Base-by-base conservation (phyloP, 306 rosid genomes). In the Quercus variabilis region DNA sequence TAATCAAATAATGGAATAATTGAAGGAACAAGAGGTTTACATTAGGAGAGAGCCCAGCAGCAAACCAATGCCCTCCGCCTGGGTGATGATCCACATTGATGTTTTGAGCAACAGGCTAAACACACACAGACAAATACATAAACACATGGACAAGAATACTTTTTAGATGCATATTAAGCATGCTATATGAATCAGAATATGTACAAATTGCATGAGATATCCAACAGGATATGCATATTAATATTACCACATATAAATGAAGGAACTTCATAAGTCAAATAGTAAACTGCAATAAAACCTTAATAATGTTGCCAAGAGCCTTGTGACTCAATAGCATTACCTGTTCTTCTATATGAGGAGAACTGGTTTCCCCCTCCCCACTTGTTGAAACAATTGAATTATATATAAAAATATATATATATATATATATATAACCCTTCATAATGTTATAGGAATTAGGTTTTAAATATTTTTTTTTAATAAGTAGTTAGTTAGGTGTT, bases 31-130 rank as follows among this genome's bases (percentile, higher is more conserved):
- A 74, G 46, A 74, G 62, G 76, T 96, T 91, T 88, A 96, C 99
- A 76, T 93, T 96, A 9, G 99, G 99, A 70, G 99, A 96, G 86
- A 96, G 89, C 81, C 99, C 99, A 82, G 99, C 99, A 65, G 98
- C 98, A 90, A 96, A 96, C 99, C 99, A 96, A 84, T 96, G 99
- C 68, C 99, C 99, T 78, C 93, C 98, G 79, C 97, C 99, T 11
- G 98, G 98, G 82, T 96, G 97, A 91, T 93, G 97, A 82, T 96
- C 98, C 84, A 96, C 99, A 87, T 89, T 90, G 64, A 96, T 77
- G 79, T 85, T 90, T 81, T 96, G 98, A 82, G 89, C 89, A 79
- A 93, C 99, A 19, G 93, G 90, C 99, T 95, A 79, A 60, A 74
- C 76, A 77, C 74, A 77, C 52, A 81, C 46, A 87, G 13, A 83